Base-by-base conservation (phyloP, 2,329 filamentous ascomycete species). In the Dendryphion nanum region DNA sequence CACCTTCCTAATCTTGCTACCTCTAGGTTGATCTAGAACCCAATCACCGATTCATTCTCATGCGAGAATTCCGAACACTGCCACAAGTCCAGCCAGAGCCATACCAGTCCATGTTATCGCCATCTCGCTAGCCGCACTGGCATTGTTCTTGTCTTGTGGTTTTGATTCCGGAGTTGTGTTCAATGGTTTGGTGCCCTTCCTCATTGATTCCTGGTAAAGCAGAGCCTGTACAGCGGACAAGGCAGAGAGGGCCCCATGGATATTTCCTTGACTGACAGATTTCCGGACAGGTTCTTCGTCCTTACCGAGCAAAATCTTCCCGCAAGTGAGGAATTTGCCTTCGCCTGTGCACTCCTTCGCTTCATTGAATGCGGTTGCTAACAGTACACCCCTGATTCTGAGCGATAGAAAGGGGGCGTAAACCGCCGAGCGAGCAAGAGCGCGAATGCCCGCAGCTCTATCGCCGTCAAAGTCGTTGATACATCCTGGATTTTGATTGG, bases 401-500 rank as follows among this genome's bases (percentile, higher is more conserved):
- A 48, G 45, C 6, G 53, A 24, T 7, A 48, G 18, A 16, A 47
- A 34, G 3, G 57, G 53, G 2, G 58, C 55, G 2, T 44, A 42
- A 6, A 44, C 18, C 3, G 45, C 50, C 16, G 55, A 51, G 30
- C 57, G 57, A 19, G 48, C 50, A 15, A 47, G 42, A 1, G 57
- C 54, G 18, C 52, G 47, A 2, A 35, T 37, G 2, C 48, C 45
- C 14, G 55, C 38, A 13, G 54, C 53, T 39, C 87, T 88, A 74
- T 83, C 85, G 6, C 78, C 79, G 50, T 74, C 76, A 72, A 82
- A 80, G 62, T 86, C 82, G 35, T 66, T 71, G 56, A 79, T 77
- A 63, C 84, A 87, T 1, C 56, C 70, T 36, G 67, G 64, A 41
- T 70, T 63, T 4, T 63, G 21, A 28, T 87, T 83, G 67, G 83